Evolutionary conservation across 352 stramenopile species (phyloP).

Genomic region (Ophiocytium majus): DNA sequence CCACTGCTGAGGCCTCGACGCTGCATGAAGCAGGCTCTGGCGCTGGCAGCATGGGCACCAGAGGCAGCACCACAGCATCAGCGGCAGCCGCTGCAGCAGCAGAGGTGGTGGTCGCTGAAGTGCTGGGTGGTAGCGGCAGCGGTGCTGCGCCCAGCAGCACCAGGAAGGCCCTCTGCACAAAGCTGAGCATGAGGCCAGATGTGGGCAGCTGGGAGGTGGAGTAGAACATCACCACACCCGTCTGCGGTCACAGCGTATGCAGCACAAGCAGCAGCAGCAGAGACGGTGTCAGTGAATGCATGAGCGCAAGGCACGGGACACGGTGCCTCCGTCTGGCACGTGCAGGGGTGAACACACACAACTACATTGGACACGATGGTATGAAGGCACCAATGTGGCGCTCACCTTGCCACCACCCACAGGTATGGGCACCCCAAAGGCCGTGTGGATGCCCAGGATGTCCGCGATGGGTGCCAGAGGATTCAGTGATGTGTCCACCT

Average conservation of each 20-base stretch:
- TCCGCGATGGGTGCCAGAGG: slow-evolving; percentile 32
- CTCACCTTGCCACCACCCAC: slow-evolving; percentile 25
- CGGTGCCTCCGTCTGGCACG: too few relatives aligned
- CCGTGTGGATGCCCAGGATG: slow-evolving; percentile 46
- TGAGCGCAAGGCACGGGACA: too few relatives aligned
- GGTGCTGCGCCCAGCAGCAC: slow-evolving; percentile 35
- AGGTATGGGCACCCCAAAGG: slow-evolving; percentile 56
- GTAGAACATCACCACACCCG: slow-evolving; percentile 56
- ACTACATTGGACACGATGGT: too few relatives aligned
- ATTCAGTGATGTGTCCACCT: slow-evolving; percentile 38
- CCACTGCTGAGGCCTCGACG: too few relatives aligned
- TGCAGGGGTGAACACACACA: too few relatives aligned
- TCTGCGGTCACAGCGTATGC: slow-evolving; percentile 10
- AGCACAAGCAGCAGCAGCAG: not conserved
- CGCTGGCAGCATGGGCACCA: not conserved
- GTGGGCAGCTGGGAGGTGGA: slow-evolving; percentile 45
- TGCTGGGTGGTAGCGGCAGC: not conserved
- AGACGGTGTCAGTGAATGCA: too few relatives aligned
- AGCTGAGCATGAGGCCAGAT: slow-evolving; percentile 50
- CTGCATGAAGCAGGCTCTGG: too few relatives aligned
- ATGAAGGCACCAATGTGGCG: not conserved
- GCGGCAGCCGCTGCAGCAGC: too few relatives aligned
- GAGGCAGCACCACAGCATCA: too few relatives aligned
- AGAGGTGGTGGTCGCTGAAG: not conserved
- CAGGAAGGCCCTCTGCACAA: slow-evolving; percentile 45